Conservation (phyloP, 371 early-diverging fungal genomes). For the Apophysomyces variabilis region DNA sequence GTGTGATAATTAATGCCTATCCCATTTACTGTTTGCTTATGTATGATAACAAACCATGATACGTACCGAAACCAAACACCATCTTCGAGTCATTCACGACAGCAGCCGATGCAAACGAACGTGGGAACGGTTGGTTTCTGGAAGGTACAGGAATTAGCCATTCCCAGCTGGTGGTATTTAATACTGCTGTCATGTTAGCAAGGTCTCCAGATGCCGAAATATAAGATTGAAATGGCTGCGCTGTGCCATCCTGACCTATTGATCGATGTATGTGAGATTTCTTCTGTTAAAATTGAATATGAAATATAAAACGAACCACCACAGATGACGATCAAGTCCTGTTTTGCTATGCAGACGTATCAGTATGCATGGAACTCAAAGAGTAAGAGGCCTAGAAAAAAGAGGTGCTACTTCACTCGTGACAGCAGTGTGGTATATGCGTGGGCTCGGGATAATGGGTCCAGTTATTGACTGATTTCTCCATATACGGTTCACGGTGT, state of each 20-base stretch:
- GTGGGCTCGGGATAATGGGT: constrained; percentile 20
- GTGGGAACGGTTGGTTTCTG: constrained; percentile 36
- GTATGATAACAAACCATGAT: neutral
- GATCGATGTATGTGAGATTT: neutral
- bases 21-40: neutral
- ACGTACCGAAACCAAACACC: constrained; percentile 36
- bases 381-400: neutral
- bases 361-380: neutral
- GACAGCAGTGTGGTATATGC: constrained; percentile 40
- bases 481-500: constrained; percentile 25
- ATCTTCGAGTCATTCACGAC: constrained; percentile 34
- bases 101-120: constrained; percentile 33
- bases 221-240: constrained; percentile 39
- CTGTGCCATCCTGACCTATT: constrained; percentile 31
- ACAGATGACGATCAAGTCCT: constrained; percentile 30
- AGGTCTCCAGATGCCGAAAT: constrained; percentile 22
- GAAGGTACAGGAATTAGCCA: constrained; percentile 35
- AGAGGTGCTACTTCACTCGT: constrained; percentile 24
- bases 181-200: constrained; percentile 28
- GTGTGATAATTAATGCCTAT: constrained; percentile 39
- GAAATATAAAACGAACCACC: constrained; percentile 18
- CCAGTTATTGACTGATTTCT: constrained; percentile 25
- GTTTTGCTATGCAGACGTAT: constrained; percentile 16
- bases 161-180: constrained; percentile 29
- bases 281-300: neutral